Evolutionary conservation across 192 early-diverging fungal species (phyloP).

Genomic region (Phlyctochytrium bullatum): DNA sequence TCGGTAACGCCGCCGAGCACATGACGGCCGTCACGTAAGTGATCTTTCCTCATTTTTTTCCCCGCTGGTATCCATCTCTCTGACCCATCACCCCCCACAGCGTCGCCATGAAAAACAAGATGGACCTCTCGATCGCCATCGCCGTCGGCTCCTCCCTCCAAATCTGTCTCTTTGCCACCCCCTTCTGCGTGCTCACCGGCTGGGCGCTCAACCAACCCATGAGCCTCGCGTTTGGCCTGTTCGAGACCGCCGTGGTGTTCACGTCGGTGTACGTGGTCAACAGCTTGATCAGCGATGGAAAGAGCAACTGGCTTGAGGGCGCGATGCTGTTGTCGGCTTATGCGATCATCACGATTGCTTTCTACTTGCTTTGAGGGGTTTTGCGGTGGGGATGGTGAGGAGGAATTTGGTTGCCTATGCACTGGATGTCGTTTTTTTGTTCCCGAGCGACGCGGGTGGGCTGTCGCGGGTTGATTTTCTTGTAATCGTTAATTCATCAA

Average conservation of each 20-base stretch:
- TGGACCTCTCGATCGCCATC: conserved; percentile 86
- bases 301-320: conserved; percentile 92
- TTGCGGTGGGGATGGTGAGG: no score
- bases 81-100: no score
- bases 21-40: conserved; percentile 44
- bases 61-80: no score
- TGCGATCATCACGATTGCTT: conserved; percentile 79
- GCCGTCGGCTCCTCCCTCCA: conserved; percentile 89
- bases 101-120: conserved; percentile 82
- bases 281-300: conserved; percentile 67
- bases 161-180: conserved; percentile 75
- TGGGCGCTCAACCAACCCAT: conserved; percentile 27
- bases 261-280: conserved; percentile 50
- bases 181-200: conserved; percentile 32
- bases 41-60: neutral
- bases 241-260: conserved; percentile 82
- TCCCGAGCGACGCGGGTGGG: no score
- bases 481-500: no score
- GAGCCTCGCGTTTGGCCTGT: conserved; percentile 77
- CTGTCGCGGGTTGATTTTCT: no score
- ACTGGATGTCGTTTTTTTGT: no score
- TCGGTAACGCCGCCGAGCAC: conserved; percentile 90
- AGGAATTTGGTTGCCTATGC: no score
- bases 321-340: conserved; percentile 78
- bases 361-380: conserved; percentile 60